phyloP scores from a whole-genome alignment of 116 monocot genomes.

The Posidonia oceanica region DNA sequence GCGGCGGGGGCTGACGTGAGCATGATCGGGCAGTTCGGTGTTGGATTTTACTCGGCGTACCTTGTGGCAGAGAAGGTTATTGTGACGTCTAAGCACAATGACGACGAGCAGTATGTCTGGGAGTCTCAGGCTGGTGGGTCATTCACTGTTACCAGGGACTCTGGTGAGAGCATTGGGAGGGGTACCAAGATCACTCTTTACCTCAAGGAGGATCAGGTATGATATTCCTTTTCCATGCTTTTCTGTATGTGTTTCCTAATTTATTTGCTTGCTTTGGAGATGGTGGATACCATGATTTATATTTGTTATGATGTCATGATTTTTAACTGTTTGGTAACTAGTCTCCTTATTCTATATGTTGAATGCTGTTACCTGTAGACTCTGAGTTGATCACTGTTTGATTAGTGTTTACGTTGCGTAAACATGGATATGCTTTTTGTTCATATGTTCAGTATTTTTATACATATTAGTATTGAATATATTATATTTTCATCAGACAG shows the following conservation, averaged over 20 bases:
- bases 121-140: conserved; percentile 37
- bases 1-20: conserved; percentile 32
- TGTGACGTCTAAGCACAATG: conserved; percentile 34
- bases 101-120: conserved; percentile 38
- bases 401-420: no score
- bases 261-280: background rate
- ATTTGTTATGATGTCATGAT: no score
- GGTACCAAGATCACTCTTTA: conserved; percentile 30
- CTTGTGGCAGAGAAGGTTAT: conserved; percentile 32
- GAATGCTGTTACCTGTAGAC: no score
- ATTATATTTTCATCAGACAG: no score
- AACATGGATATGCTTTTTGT: no score
- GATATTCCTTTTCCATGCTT: background rate
- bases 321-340: no score
- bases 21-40: conserved; percentile 37
- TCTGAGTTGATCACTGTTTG: no score
- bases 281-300: no score
- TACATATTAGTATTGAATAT: no score
- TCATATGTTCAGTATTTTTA: no score
- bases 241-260: background rate
- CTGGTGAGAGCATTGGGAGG: conserved; percentile 26
- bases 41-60: conserved; percentile 29
- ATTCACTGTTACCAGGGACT: conserved; percentile 31
- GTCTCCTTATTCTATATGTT: no score
- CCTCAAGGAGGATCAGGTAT: conserved; percentile 35